Evolutionary conservation across 1,139 yeast genomes (phyloP), one percentile per base, ranked within the genome.

Genomic region (Geotrichum bryndzae): DNA sequence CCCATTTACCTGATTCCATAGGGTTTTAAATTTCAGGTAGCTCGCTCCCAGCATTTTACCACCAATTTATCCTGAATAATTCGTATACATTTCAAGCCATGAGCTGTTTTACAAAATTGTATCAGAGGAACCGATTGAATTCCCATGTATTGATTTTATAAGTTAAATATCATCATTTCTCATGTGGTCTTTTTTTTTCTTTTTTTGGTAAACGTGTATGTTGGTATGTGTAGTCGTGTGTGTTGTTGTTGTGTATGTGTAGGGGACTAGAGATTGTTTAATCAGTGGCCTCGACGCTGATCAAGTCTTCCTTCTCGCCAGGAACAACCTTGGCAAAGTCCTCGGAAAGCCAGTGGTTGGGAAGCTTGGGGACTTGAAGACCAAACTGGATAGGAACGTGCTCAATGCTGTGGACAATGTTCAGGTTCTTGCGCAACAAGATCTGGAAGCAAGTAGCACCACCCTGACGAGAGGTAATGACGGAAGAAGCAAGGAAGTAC

Each of bases 371-470:
- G 53, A 83, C 84, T 69, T 85, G 80, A 67, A 90, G 79, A 62
- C 96, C 96, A 71, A 82, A 82, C 80, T 90, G 96, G 61, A 76
- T 74, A 60, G 96, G 95, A 73, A 88, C 79, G 72, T 88, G 89
- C 73, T 89, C 88, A 67, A 89, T 81, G 77, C 96, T 86, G 76
- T 90, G 94, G 76, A 87, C 87, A 65, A 89, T 80, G 78, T 90
- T 91, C 72, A 90, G 74, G 77, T 90, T 90, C 84, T 90, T 91
- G 82, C 97, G 87, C 80, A 90, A 82, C 59, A 88, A 87, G 74
- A 90, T 88, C 80, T 90, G 97, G 81, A 84, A 91, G 77, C 96
- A 90, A 61, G 96, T 84, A 58, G 97, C 96, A 70, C 94, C 86
- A 69, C 97, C 96, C 79, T 90, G 96, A 82, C 97, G 89, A 38